A percentile compares a stretch with the other conserved stretches of the same genome.
phyloP scores from a whole-genome alignment of 2,329 filamentous ascomycete genomes.

The Dactylonectria estremocensis region DNA sequence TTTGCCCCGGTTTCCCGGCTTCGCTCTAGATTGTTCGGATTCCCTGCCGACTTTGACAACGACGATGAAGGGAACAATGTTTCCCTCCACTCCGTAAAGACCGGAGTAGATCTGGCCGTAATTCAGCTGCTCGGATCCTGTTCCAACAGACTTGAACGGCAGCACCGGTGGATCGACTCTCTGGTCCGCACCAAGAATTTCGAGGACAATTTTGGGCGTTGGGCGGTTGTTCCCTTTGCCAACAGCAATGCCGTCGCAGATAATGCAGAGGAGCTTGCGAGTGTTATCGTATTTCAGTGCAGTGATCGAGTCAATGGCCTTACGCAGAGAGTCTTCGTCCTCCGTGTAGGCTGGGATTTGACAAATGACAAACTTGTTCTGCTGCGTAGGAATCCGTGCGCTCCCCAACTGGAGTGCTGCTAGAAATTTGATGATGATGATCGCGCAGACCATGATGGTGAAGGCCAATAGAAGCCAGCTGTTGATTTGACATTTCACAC shows the following conservation, averaged over 20 bases:
- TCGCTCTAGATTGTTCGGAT: slow-evolving; percentile 90
- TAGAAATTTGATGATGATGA: slow-evolving; percentile 91
- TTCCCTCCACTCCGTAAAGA: slow-evolving; percentile 97
- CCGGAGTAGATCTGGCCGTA: slow-evolving; percentile 99
- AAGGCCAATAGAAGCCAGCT: slow-evolving; percentile 92
- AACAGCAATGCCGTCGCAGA: slow-evolving; percentile 97
- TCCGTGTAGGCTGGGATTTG: slow-evolving; percentile 98
- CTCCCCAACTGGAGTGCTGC: slow-evolving; percentile 94
- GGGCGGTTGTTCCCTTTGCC: slow-evolving; percentile 96
- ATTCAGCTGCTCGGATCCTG: slow-evolving; percentile 92
- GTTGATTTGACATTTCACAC: slow-evolving; percentile 85
- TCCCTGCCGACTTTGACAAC: slow-evolving; percentile 98
- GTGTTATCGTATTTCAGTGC: slow-evolving; percentile 98
- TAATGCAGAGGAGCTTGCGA: slow-evolving; percentile 94
- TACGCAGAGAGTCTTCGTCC: slow-evolving; percentile 93
- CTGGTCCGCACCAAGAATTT: slow-evolving; percentile 96
- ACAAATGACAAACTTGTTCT: slow-evolving; percentile 99
- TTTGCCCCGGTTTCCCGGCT: slow-evolving; percentile 98
- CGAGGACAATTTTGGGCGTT: slow-evolving; percentile 96
- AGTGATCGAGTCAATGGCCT: slow-evolving; percentile 94
- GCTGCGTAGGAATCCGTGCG: slow-evolving; percentile 88
- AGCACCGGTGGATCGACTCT: slow-evolving; percentile 96
- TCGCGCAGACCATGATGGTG: slow-evolving; percentile 84
- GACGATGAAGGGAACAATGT: slow-evolving; percentile 96
- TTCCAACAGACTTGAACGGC: slow-evolving; percentile 93